A percentile compares a stretch with the other conserved stretches of the same genome.
Evolutionary conservation across 2,329 filamentous ascomycete genomes (phyloP).

Genomic region (Diaporthe eres): DNA sequence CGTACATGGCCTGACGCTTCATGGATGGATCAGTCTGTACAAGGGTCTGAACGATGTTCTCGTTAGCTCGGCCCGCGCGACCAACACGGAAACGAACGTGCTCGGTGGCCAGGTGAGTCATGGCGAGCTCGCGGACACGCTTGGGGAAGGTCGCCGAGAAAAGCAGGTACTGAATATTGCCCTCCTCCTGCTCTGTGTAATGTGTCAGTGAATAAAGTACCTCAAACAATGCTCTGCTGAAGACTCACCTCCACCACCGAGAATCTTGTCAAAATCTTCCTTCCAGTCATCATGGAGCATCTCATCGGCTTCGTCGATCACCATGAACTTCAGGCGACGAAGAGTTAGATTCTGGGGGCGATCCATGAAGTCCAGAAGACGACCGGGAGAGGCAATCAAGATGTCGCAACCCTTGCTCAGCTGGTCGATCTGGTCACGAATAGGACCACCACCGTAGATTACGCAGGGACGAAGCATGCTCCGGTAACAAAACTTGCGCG

Average conservation of each 20-base stretch:
- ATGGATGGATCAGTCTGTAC: slow-evolving; percentile 73
- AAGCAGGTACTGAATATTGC: slow-evolving; percentile 79
- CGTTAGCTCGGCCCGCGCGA: slow-evolving; percentile 85
- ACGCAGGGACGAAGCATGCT: slow-evolving; percentile 95
- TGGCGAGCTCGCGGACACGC: slow-evolving; percentile 80
- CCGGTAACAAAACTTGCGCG: slow-evolving; percentile 92
- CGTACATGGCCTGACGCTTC: slow-evolving; percentile 80
- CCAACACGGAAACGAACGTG: slow-evolving; percentile 89
- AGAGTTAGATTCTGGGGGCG: slow-evolving; percentile 78
- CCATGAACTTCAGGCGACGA: slow-evolving; percentile 81
- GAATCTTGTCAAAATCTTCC: slow-evolving; percentile 79
- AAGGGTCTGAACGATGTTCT: slow-evolving; percentile 86
- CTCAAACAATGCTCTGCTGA: not conserved
- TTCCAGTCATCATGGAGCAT: slow-evolving; percentile 87
- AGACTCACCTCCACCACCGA: slow-evolving; percentile 82
- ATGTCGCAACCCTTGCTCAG: slow-evolving; percentile 90
- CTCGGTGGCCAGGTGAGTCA: slow-evolving; percentile 79
- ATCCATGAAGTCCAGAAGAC: slow-evolving; percentile 86
- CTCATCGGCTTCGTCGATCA: slow-evolving; percentile 97
- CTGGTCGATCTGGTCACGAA: slow-evolving; percentile 78
- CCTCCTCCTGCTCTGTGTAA: slow-evolving; percentile 79
- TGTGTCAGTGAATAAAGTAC: slow-evolving; percentile 44
- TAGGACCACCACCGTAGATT: slow-evolving; percentile 85
- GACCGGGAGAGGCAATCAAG: slow-evolving; percentile 88
- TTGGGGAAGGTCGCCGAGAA: slow-evolving; percentile 97